Base-by-base conservation (phyloP, 164 flowering plant genomes). In the Vitis rotundifolia region DNA sequence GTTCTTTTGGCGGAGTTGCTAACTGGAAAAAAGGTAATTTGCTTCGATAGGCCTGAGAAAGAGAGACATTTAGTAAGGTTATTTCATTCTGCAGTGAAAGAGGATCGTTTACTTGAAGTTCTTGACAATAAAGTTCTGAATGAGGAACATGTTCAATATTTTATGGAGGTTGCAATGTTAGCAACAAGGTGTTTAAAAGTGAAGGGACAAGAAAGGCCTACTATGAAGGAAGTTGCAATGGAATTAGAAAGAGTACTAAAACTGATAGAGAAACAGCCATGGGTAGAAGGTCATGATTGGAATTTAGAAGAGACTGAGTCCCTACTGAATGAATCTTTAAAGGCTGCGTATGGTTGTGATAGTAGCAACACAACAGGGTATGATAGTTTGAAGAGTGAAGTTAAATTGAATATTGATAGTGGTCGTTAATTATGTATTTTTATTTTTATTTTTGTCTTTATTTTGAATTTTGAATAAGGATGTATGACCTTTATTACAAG, bases 1-100 rank as follows among this genome's bases (percentile, higher is more conserved):
- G 84, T 81, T 4, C 83, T 83, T 14, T 70, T 83, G 11, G 77
- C 67, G 0, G 85, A 84, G 75, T 73, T 84, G 2, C 11, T 84
- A 13, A 79, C 82, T 0, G 79, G 85, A 1, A 57, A 70, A 51
- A 78, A 73, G 54, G 80, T 73, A 10, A 53, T 78, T 49, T 56
- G 65, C 9, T 69, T 68, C 16, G 73, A 68, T 0, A 68, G 70
- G 49, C 61, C 76, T 0, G 69, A 71, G 31, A 28, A 64, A 31
- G 76, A 75, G 48, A 70, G 74, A 29, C 73, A 68, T 49, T 54
- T 84, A 7, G 83, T 78, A 0, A 66, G 55, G 69, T 67, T 68
- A 26, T 84, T 84, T 53, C 29, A 68, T 3, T 61, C 66, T 49
- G 74, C 80, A 2, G 1, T 78, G 72, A 73, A 74, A 62, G 58